Base-by-base conservation (phyloP, 495 filamentous ascomycete species). In the Parathielavia hyrcaniae region DNA sequence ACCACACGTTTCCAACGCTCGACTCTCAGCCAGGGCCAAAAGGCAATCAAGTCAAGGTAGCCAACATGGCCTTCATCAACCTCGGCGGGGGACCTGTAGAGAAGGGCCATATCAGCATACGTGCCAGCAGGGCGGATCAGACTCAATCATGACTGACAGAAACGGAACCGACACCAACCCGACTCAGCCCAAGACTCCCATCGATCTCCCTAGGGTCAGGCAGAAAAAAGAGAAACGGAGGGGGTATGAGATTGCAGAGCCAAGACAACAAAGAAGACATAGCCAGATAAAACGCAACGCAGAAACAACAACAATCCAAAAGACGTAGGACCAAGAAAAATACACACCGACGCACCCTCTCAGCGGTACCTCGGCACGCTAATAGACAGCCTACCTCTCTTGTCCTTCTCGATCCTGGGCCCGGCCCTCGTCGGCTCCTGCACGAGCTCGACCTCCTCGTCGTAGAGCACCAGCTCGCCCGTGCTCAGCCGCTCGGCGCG, bases 361-460 rank as follows among this genome's bases (percentile, higher is more conserved):
- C n/a, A 69, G 66, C 72, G 72, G 74, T 77, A 68, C 70, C 74
- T 80, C 71, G 83, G 79, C 73, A 82, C 70, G 71, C 75, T 77
- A 72, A 87, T 79, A 73, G 77, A 81, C 78, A 88, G 77, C 85
- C 79, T 90, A 95, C 91, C 88, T 86, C 81, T 89, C 73, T 84
- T 84, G 68, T 95, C 88, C 77, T 84, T 87, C 73, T 87, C 85
- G 61, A 93, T 75, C 64, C 89, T 80, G 20, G 86, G 79, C 17
- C 82, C 81, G 32, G 74, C 72, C 26, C 77, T 73, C 14, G 14
- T n/a, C 38, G 73, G 70, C 62, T 81, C 80, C 61, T 73, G 74
- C 50, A 82, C 72, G 63, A 64, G 64, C 75, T 82, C 75, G 19
- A 78, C 66, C 64, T 76, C 67, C 69, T 85, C 76, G 66, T 82